Conservation (phyloP, 176 grass and related monocot species). For the Zoysia japonica region DNA sequence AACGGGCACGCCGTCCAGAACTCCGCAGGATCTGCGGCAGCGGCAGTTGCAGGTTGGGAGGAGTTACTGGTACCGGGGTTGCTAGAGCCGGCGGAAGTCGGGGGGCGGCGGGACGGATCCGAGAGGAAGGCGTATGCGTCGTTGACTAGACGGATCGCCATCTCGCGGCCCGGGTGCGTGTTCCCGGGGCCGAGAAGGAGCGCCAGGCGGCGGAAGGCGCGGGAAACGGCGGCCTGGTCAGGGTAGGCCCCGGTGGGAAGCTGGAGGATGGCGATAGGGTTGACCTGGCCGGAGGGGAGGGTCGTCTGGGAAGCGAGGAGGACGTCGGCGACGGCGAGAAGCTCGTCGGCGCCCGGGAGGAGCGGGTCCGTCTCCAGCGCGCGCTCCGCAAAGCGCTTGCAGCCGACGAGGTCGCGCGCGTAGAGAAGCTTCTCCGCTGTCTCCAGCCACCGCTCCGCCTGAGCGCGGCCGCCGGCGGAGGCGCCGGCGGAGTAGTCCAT, state of each 20-base stretch:
- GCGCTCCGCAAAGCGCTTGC: conserved; percentile 92
- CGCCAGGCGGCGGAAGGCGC: conserved; percentile 62
- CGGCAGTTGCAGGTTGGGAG: conserved; percentile 15
- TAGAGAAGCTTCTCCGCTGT: conserved; percentile 74
- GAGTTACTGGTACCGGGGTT: neutral
- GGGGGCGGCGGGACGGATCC: conserved; percentile 43
- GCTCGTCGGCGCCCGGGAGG: conserved; percentile 81
- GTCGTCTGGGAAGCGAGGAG: conserved; percentile 77
- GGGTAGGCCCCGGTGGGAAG: conserved; percentile 34
- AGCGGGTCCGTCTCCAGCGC: conserved; percentile 83
- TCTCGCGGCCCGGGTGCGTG: conserved; percentile 44
- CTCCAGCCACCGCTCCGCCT: conserved; percentile 84
- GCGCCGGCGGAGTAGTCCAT: conserved; percentile 49
- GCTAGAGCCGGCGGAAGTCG: conserved; percentile 12
- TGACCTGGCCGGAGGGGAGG: conserved; percentile 35
- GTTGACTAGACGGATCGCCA: conserved; percentile 51
- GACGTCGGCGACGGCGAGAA: conserved; percentile 87
- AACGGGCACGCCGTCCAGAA: conserved; percentile 93
- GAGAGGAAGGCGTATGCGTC: conserved; percentile 54
- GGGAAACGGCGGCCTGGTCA: conserved; percentile 38
- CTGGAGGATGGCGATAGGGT: conserved; percentile 68
- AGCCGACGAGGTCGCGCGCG: conserved; percentile 80
- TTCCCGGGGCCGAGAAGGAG: conserved; percentile 55
- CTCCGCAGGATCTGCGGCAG: neutral
- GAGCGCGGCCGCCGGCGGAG: conserved; percentile 28